phyloP scores from a whole-genome alignment of 2,329 filamentous ascomycete species.

The Colletotrichum spinosum region DNA sequence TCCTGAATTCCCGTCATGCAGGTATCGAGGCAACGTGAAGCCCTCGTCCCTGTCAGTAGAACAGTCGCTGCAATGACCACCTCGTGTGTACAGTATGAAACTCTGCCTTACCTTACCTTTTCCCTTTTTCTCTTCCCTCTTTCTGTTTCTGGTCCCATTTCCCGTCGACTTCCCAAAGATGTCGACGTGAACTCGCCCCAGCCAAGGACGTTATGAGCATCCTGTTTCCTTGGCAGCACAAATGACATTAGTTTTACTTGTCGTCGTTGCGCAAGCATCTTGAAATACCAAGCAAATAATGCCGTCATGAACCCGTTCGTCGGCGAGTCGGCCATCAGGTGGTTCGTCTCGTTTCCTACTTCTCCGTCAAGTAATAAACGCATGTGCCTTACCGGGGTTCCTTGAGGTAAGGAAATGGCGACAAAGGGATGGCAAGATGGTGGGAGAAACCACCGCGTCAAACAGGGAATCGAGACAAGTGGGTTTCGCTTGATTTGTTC shows the following conservation, averaged over 20 bases:
- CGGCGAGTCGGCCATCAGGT: constrained; percentile 16
- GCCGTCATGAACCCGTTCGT: background rate
- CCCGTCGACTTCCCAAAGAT: constrained; percentile 5
- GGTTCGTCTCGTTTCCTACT: constrained; percentile 32
- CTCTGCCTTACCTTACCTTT: constrained; percentile 23
- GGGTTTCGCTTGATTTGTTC: too few relatives aligned
- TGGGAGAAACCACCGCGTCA: background rate
- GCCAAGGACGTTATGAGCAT: background rate
- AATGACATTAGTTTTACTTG: too few relatives aligned
- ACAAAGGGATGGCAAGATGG: constrained; percentile 4
- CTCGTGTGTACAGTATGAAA: too few relatives aligned
- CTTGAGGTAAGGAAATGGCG: constrained; percentile 28
- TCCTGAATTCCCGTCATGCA: too few relatives aligned
- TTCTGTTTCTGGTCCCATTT: constrained; percentile 39
- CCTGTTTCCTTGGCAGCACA: too few relatives aligned
- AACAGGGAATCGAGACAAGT: too few relatives aligned
- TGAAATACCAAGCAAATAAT: too few relatives aligned
- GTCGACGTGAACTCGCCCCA: background rate
- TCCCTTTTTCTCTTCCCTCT: background rate
- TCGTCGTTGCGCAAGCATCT: too few relatives aligned
- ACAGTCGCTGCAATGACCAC: too few relatives aligned
- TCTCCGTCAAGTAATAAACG: constrained; percentile 9
- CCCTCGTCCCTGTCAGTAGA: too few relatives aligned
- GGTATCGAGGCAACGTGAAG: too few relatives aligned
- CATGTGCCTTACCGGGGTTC: constrained; percentile 18